These are phyloP conservation scores for Neurospora hispaniola DNA, from an alignment of 495 filamentous ascomycete genomes.

Conservation along the genomic window DNA sequence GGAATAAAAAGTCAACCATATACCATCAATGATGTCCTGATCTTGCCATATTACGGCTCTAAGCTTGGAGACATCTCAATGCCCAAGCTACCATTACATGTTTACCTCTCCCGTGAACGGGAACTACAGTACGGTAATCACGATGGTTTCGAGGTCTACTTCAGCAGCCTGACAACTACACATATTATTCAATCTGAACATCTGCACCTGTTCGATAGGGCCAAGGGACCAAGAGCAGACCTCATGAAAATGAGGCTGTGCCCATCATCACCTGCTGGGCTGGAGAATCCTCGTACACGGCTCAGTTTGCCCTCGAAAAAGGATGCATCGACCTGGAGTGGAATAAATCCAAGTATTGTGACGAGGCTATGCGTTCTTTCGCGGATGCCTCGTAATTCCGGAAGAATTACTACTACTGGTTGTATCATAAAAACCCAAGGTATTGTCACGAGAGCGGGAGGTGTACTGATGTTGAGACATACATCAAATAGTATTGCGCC, in stretches of 20 bases:
- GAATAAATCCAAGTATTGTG: not conserved
- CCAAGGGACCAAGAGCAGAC: not conserved
- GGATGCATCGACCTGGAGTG: not conserved
- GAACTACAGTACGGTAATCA: not conserved
- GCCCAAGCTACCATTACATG: not conserved
- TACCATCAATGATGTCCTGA: not conserved
- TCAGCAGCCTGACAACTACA: not conserved
- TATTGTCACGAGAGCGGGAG: not conserved
- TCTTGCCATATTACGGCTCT: not conserved
- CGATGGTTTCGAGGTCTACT: not conserved
- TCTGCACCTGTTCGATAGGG: not conserved
- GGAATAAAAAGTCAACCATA: not conserved
- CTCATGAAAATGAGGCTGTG: not conserved
- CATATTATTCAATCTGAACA: not conserved
- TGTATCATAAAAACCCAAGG: not conserved
- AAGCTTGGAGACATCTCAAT: not conserved
- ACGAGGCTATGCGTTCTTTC: not conserved
- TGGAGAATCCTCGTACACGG: not conserved
- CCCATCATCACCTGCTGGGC: not conserved
- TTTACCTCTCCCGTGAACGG: not conserved
- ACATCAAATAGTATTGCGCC: not conserved
- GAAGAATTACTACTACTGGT: not conserved
- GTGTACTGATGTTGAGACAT: not conserved
- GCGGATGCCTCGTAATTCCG: not conserved
- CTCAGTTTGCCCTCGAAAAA: not conserved